Evolutionary conservation across 495 filamentous ascomycete species (phyloP).

Genomic region (Aspergillus sclerotioniger): DNA sequence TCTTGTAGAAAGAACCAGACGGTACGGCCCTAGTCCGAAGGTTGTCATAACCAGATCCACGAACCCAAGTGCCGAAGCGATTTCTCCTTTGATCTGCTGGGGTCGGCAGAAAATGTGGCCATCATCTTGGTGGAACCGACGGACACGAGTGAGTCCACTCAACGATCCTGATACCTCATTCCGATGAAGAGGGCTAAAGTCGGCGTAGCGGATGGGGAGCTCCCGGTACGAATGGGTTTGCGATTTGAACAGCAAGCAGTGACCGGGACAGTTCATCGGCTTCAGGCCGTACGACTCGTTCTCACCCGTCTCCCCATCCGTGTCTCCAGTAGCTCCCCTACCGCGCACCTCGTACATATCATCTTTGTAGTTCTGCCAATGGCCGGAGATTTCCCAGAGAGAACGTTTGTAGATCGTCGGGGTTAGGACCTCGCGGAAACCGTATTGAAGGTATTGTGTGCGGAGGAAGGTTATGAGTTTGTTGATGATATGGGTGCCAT

Average conservation of each 20-base stretch:
- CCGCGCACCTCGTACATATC: conserved; percentile 90
- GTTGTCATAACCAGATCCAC: conserved; percentile 74
- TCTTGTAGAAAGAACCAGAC: conserved; percentile 77
- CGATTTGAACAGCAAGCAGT: conserved; percentile 82
- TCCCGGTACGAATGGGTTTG: conserved; percentile 74
- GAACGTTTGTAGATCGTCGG: conserved; percentile 92
- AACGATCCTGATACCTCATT: conserved; percentile 87
- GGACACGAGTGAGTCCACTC: conserved; percentile 81
- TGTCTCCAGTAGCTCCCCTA: conserved; percentile 51
- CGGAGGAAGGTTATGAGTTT: conserved; percentile 83
- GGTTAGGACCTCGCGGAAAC: conserved; percentile 88
- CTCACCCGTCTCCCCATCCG: conserved; percentile 49
- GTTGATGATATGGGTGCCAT: conserved; percentile 83
- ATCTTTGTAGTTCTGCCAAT: conserved; percentile 91
- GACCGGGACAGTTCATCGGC: conserved; percentile 96
- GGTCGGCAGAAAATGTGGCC: conserved; percentile 93
- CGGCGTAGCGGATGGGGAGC: conserved; percentile 85
- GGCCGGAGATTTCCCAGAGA: conserved; percentile 84
- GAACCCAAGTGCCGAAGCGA: conserved; percentile 74
- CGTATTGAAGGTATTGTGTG: conserved; percentile 81
- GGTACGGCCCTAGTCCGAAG: conserved; percentile 70
- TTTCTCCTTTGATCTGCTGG: conserved; percentile 77
- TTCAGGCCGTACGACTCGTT: conserved; percentile 86
- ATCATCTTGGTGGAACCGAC: conserved; percentile 95
- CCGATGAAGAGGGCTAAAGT: conserved; percentile 88